Evolutionary conservation across 1,139 yeast genomes (phyloP), one percentile per base, ranked within the genome.

Genomic region (Yamadazyma taylorii): DNA sequence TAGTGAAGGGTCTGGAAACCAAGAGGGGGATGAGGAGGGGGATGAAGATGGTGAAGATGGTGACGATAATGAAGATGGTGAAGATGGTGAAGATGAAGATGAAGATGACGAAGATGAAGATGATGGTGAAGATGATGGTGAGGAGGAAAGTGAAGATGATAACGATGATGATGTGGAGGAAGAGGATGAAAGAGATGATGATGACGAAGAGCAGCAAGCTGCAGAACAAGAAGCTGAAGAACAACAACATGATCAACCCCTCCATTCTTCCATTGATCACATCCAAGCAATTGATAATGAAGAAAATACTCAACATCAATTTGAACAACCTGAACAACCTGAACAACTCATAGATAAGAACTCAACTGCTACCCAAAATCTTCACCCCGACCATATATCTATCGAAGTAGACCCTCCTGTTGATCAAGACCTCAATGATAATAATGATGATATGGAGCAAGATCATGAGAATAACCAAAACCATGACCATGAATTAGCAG

Each of bases 351-450:
- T n/a, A n/a, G n/a, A n/a, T n/a, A n/a, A n/a, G n/a, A n/a, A n/a
- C n/a, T n/a, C n/a, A 16, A 17, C 31, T 8, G 21, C 21, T 6
- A 6, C 21, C 21, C 21, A 8, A 19, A 19, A 19, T 6, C 8
- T 5, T 5, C 8, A 9, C 7, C 28, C 15, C 7, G n/a, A n/a
- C 28, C 28, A 8, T 4, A 21, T 23, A 14, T 22, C 24, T 17
- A 23, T 22, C 26, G 12, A 22, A 23, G 21, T 14, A 27, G 21
- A 24, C 16, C 22, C 38, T 22, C 15, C 35, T 6, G 42, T 33
- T 16, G 42, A 39, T 22, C 33, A 32, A 24, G 36, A 27, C 19
- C 40, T 30, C 2, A 45, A 45, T 29, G 44, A 40, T 11, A 14
- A 40, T 11, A 14, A 26, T 19, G 12, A 42, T 38, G 40, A 17